These are phyloP conservation scores for Aspergillus indologenus DNA, from an alignment of 495 filamentous ascomycete species.

Conservation along the genomic window DNA sequence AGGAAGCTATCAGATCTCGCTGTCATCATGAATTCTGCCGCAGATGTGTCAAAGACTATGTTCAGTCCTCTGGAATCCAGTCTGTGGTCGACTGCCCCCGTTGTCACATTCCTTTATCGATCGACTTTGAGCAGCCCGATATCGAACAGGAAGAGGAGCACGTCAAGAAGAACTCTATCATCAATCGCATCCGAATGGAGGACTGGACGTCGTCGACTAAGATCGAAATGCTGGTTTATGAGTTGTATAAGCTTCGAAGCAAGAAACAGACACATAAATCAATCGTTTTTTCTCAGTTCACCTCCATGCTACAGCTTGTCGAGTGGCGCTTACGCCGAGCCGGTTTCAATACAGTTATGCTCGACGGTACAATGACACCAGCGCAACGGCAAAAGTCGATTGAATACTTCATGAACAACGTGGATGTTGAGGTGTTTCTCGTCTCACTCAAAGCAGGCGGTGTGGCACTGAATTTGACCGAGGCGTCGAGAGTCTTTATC, in stretches of 20 bases:
- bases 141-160: constrained; percentile 80
- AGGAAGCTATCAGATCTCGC: constrained; percentile 85
- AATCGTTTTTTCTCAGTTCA: constrained; percentile 71
- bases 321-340: constrained; percentile 94
- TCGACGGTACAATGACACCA: constrained; percentile 94
- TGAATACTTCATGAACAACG: constrained; percentile 89
- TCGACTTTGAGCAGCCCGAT: constrained; percentile 90
- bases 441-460: constrained; percentile 94
- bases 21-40: constrained; percentile 97
- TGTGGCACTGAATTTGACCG: constrained; percentile 90
- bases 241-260: constrained; percentile 81
- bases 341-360: constrained; percentile 95
- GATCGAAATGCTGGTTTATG: constrained; percentile 92
- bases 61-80: constrained; percentile 63
- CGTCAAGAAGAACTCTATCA: constrained; percentile 91
- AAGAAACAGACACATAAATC: constrained; percentile 92
- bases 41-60: constrained; percentile 78
- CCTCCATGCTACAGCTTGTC: constrained; percentile 71
- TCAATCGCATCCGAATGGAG: constrained; percentile 96
- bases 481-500: constrained; percentile 91
- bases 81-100: constrained; percentile 76
- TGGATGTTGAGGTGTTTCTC: constrained; percentile 88
- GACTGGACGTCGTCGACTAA: constrained; percentile 97
- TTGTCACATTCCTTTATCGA: constrained; percentile 84
- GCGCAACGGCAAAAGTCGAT: constrained; percentile 89